Conservation (phyloP, 2,329 filamentous ascomycete genomes). For the Xylariaceae sp. region DNA sequence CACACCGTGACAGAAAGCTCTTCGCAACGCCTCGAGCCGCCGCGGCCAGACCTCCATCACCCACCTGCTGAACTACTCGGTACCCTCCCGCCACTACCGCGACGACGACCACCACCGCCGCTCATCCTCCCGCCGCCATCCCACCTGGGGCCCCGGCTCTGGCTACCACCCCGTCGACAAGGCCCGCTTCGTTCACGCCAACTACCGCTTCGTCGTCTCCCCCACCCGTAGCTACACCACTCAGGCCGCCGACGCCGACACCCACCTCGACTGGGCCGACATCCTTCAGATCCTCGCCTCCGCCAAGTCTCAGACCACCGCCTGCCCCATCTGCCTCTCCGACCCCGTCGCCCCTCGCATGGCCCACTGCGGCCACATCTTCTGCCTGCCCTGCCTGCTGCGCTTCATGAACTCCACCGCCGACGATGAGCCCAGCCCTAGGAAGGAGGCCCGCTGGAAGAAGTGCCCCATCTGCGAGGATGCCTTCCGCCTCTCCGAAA, state of each 20-base stretch:
- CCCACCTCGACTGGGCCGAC: slow-evolving; percentile 85
- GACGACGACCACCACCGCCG: slow-evolving; percentile 41
- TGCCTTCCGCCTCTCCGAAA: slow-evolving; percentile 86
- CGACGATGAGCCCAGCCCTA: slow-evolving; percentile 64
- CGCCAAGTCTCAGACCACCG: slow-evolving; percentile 79
- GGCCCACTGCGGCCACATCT: slow-evolving; percentile 96
- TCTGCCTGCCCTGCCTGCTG: slow-evolving; percentile 88
- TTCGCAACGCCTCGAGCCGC: slow-evolving; percentile 61
- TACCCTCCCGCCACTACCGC: slow-evolving; percentile 69
- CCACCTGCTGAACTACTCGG: slow-evolving; percentile 87
- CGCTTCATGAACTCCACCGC: slow-evolving; percentile 88
- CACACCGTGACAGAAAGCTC: slow-evolving; percentile 38
- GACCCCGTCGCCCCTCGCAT: slow-evolving; percentile 92
- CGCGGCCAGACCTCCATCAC: slow-evolving; percentile 97
- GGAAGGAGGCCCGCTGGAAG: slow-evolving; percentile 78
- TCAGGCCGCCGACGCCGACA: slow-evolving; percentile 82
- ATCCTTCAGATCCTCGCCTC: slow-evolving; percentile 92
- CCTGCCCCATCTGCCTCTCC: slow-evolving; percentile 92
- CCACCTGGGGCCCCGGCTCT: slow-evolving; percentile 81
- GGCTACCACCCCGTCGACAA: slow-evolving; percentile 91
- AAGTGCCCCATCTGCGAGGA: slow-evolving; percentile 97
- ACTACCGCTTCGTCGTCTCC: slow-evolving; percentile 94
- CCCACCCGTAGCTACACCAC: slow-evolving; percentile 75
- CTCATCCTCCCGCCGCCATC: slow-evolving; percentile 64
- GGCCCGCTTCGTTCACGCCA: slow-evolving; percentile 88